Percentiles rank a stretch among this genome's conserved stretches.
phyloP scores from a whole-genome alignment of 2,329 filamentous ascomycete genomes.

The Metarhizium album region DNA sequence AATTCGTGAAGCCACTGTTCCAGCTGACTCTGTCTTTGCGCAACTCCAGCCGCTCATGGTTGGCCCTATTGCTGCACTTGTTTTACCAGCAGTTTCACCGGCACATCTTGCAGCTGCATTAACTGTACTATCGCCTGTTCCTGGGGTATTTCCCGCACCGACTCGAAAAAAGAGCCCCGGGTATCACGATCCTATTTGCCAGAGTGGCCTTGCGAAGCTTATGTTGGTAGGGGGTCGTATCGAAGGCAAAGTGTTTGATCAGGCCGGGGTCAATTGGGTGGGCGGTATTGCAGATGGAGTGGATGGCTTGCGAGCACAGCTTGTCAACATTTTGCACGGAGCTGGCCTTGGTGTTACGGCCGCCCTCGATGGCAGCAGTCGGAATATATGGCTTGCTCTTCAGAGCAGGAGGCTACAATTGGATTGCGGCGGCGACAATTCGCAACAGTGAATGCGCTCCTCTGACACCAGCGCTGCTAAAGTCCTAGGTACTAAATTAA shows the following conservation, averaged over 20 bases:
- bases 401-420: slow-evolving; percentile 73
- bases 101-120: slow-evolving; percentile 74
- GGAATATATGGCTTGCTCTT: slow-evolving; percentile 77
- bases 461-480: not conserved
- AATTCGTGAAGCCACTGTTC: slow-evolving; percentile 27
- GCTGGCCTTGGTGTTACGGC: slow-evolving; percentile 67
- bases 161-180: slow-evolving; percentile 64
- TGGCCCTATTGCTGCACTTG: slow-evolving; percentile 70
- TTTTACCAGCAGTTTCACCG: slow-evolving; percentile 74
- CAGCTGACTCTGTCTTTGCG: slow-evolving; percentile 33
- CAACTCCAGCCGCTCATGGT: slow-evolving; percentile 66
- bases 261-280: slow-evolving; percentile 53
- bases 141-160: slow-evolving; percentile 67
- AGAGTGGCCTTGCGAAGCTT: slow-evolving; percentile 76
- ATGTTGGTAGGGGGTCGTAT: slow-evolving; percentile 77
- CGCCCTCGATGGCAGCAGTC: slow-evolving; percentile 68
- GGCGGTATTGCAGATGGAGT: slow-evolving; percentile 72
- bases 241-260: slow-evolving; percentile 76
- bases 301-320: slow-evolving; percentile 67
- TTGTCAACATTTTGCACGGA: slow-evolving; percentile 71
- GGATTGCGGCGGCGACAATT: slow-evolving; percentile 41
- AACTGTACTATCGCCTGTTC: slow-evolving; percentile 62
- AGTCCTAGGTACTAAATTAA: no score
- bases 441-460: not conserved
- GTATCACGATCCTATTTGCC: slow-evolving; percentile 70